Base-by-base conservation (phyloP, 1,284 basidiomycete species). In the Cutaneotrichosporon arboriforme region DNA sequence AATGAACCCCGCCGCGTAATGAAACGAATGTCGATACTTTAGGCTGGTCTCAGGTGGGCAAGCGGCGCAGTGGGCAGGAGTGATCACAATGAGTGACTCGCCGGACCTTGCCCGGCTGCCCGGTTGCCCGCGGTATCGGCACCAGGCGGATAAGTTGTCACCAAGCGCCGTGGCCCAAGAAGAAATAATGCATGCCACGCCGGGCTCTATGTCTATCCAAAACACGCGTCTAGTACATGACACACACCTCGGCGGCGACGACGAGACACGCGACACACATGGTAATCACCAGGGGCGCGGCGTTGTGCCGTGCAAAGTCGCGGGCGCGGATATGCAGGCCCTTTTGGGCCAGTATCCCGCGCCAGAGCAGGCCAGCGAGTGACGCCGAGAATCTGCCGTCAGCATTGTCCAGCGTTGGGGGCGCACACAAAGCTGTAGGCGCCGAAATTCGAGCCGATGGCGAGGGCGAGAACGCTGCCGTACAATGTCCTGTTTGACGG, bases 301-400 rank as follows among this genome's bases (percentile, higher is more conserved):
- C 52, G 68, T 94, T 96, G 80, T 87, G 83, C 51, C 76, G 73
- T 1, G 86, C 82, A 75, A 97, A 97, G 44, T 84, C 79, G 44
- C 67, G 60, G 56, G 84, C 81, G 12, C 66, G 78, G n/a, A 97
- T 83, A 2, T 69, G 64, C 48, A 93, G 85, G 0, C 81, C 83
- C 67, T 92, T 94, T 67, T 91, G 86, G 46, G 72, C 69, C 52
- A 97, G 76, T 51, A 96, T 93, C 15, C 78, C 74, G 22, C 81
- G 77, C 94, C 94, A 97, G 10, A 97, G 79, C 49, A 97, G 74
- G 0, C 93, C 93, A 0, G 92, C 92, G 10, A 97, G 80, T 55
- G 88, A 91, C 0, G 90, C 90, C 2, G 87, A 86, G 70, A 94
- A 76, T 0, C 68, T 73, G 50, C 1, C 0, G 48, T 53, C 33